phyloP scores from a whole-genome alignment of 148 eudicot species.

The Chenopodium berlandieri region DNA sequence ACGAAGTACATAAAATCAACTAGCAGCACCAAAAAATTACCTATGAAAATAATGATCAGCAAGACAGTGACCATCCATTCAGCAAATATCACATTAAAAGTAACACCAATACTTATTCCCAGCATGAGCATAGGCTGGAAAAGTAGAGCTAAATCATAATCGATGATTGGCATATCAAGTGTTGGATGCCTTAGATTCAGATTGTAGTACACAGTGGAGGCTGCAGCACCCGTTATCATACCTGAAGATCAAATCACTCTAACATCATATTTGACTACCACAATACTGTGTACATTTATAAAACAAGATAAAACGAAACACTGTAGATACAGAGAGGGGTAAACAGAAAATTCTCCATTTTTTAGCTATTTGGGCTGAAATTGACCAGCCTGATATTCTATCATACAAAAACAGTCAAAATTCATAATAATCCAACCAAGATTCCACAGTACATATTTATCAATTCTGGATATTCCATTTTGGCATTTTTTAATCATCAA shows the following conservation, averaged over 20 bases:
- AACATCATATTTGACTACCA: not conserved
- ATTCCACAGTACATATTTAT: not conserved
- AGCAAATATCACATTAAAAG: constrained; percentile 85
- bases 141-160: constrained; percentile 89
- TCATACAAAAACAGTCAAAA: not conserved
- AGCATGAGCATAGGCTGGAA: constrained; percentile 98
- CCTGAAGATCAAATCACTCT: constrained; percentile 42
- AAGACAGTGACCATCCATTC: constrained; percentile 97
- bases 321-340: not conserved
- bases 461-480: not conserved
- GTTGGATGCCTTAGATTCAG: constrained; percentile 87
- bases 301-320: not conserved
- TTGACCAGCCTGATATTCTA: not conserved
- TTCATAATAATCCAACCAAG: not conserved
- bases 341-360: not conserved
- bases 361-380: too few species aligned
- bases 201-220: constrained; percentile 77
- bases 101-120: constrained; percentile 90
- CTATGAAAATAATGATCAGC: constrained; percentile 71
- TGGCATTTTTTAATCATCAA: not conserved
- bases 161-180: constrained; percentile 85
- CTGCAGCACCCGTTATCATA: constrained; percentile 97
- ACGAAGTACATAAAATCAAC: not conserved
- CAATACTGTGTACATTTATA: not conserved
- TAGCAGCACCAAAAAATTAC: constrained; percentile 34